A percentile compares a stretch with the other conserved stretches of the same genome.
phyloP scores from a whole-genome alignment of 768 basidiomycete genomes.

The Phanerochaete sordida region DNA sequence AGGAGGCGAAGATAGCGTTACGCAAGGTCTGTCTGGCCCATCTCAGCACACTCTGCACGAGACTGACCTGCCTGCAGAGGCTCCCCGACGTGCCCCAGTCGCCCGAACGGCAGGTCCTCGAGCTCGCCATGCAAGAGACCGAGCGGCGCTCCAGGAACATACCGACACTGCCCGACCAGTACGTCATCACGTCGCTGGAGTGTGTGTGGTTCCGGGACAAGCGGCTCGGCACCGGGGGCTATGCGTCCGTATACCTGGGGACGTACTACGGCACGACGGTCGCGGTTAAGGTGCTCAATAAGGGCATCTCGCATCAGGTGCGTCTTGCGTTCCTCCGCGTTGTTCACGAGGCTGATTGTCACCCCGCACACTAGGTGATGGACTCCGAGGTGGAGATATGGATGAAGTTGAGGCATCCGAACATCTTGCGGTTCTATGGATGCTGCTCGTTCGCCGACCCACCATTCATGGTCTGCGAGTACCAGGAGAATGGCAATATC shows the following conservation, averaged over 20 bases:
- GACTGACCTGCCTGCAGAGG: background rate
- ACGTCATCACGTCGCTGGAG: conserved; percentile 9
- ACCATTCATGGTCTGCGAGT: conserved; percentile 14
- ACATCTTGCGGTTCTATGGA: conserved; percentile 15
- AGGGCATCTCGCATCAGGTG: background rate
- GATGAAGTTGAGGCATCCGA: conserved; percentile 16
- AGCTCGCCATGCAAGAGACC: background rate
- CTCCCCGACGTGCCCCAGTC: background rate
- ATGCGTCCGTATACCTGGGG: conserved; percentile 3
- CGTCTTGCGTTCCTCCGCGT: too few species aligned
- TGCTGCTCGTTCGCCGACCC: conserved; percentile 1
- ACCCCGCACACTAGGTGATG: background rate
- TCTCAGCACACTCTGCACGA: background rate
- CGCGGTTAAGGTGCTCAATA: conserved; percentile 5
- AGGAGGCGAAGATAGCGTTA: background rate
- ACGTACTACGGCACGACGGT: conserved; percentile 7
- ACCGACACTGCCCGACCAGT: background rate
- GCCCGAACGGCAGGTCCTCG: background rate
- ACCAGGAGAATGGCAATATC: conserved; percentile 12
- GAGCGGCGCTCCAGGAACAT: background rate
- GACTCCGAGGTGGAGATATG: conserved; percentile 14
- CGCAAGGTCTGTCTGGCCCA: background rate
- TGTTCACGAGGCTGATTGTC: too few species aligned
- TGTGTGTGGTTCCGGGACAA: conserved; percentile 2
- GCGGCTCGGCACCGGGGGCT: conserved; percentile 6